Evolutionary conservation across 1,139 yeast species (phyloP), one percentile per base, ranked within the genome.

Genomic region (Yamadazyma membranifaciens): DNA sequence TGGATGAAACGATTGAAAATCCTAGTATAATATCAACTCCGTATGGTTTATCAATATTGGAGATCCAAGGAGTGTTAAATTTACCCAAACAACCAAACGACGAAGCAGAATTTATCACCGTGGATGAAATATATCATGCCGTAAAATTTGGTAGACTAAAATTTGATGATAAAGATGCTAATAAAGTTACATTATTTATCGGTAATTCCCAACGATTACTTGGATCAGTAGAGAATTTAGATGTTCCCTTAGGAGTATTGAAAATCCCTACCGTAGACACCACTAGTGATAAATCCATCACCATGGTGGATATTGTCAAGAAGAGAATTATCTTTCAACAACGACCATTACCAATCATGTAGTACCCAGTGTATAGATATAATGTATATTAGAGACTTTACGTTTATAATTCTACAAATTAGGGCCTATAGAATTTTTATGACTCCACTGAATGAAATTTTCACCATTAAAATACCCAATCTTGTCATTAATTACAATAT

Each of bases 301-400:
- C 45, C 4, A 63, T 83, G 51, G 60, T 80, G n/a, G 91, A 83
- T 56, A 61, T 84, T 1, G 69, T 84, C 7, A 62, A 61, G 30
- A 71, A 73, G 42, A 82, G 81, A 53, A 58, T 83, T 15, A 67
- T 81, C 6, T 84, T 84, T 54, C 77, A 73, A 41, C 75, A 78
- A 31, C 67, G 92, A 46, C 91, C 92, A 0, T 63, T 84, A 42
- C 92, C 92, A 3, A 81, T 84, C 39, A 83, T 83, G 89, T 83
- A 57, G 17, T 6, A 5, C 24, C 3, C 10, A 16, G 11, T 14
- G 4, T 13, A 11, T 11, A 24, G 12, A 13, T 36, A 29, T 11
- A 15, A 63, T 12, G 22, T 29, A 35, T 33, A 28, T 35, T 31
- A 30, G 24, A 20, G 24, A 20, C 24, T 7, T 4, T 24, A 12